These are phyloP conservation scores for Phanerodontia chrysosporium DNA, from an alignment of 768 basidiomycete species.

Conservation along the genomic window DNA sequence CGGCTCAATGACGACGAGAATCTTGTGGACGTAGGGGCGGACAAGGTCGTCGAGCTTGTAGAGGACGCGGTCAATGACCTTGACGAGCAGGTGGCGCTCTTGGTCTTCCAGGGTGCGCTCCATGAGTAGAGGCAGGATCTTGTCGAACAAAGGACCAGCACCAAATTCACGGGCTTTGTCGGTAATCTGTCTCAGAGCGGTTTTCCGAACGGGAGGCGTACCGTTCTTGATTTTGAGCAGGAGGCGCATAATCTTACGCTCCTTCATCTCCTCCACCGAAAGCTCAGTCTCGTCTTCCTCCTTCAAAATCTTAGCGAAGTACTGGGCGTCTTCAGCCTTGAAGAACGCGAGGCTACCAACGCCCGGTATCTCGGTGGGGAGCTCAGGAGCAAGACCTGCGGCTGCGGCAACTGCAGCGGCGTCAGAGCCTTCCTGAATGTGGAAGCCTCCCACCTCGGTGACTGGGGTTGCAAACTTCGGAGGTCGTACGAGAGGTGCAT, in stretches of 20 bases:
- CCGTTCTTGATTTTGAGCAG: constrained; percentile 99
- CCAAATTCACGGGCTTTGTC: constrained; percentile 99
- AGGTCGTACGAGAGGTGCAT: constrained; percentile 69
- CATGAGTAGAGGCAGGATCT: constrained; percentile 97
- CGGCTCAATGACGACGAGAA: constrained; percentile 98
- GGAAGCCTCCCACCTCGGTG: constrained; percentile 78
- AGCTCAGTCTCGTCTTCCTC: constrained; percentile 94
- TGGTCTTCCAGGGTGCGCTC: constrained; percentile 97
- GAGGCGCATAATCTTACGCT: constrained; percentile 98
- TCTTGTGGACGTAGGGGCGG: constrained; percentile 98
- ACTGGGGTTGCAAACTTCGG: constrained; percentile 48
- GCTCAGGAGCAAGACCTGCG: constrained; percentile 86
- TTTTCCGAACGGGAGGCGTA: constrained; percentile 96
- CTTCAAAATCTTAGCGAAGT: constrained; percentile 93
- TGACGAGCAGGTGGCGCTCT: constrained; percentile 95
- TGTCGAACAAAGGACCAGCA: constrained; percentile 96
- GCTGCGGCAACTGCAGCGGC: constrained; percentile 85
- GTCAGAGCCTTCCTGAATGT: constrained; percentile 93
- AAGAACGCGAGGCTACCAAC: constrained; percentile 97
- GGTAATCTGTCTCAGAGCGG: constrained; percentile 95
- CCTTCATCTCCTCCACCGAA: constrained; percentile 97
- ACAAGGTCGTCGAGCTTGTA: constrained; percentile 99
- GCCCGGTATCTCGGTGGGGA: constrained; percentile 96
- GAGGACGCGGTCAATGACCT: constrained; percentile 96
- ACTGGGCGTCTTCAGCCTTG: constrained; percentile 96